Percentiles rank a stretch among this genome's conserved stretches.
These are phyloP conservation scores for Pichia membranifaciens DNA, from an alignment of 805 yeast species.

Conservation along the genomic window DNA sequence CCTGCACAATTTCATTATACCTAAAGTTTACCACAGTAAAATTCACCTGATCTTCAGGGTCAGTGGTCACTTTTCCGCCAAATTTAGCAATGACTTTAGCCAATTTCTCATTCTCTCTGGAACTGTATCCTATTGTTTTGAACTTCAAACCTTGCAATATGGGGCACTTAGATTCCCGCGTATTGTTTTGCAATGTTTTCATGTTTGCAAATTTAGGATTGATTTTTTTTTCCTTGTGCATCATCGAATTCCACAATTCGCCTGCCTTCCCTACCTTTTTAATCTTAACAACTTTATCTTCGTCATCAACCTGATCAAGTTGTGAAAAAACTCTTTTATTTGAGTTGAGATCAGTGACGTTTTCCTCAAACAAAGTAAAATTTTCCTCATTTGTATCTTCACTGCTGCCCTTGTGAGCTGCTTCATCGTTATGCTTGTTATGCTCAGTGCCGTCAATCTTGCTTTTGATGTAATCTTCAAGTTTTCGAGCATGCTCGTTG, in stretches of 20 bases:
- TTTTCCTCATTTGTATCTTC: not conserved
- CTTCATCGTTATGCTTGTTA: not conserved
- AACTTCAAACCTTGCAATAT: slow-evolving; percentile 20
- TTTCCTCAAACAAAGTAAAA: not conserved
- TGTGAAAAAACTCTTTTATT: not conserved
- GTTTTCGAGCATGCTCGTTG: slow-evolving; percentile 5
- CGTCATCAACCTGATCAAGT: not conserved
- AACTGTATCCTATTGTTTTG: slow-evolving; percentile 17
- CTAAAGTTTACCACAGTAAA: slow-evolving; percentile 22
- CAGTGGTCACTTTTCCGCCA: slow-evolving; percentile 17
- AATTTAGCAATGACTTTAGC: slow-evolving; percentile 22
- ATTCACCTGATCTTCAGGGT: slow-evolving; percentile 1
- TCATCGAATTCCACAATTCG: slow-evolving; percentile 23
- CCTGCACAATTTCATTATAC: slow-evolving; percentile 1
- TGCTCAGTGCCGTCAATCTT: not conserved
- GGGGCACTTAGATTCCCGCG: slow-evolving; percentile 2
- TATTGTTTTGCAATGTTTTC: not conserved
- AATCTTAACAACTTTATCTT: slow-evolving; percentile 13
- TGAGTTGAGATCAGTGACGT: not conserved
- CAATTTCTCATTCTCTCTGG: slow-evolving; percentile 17
- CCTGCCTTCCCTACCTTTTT: slow-evolving; percentile 2
- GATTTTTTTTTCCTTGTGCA: slow-evolving; percentile 14
- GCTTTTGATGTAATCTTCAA: slow-evolving; percentile 9
- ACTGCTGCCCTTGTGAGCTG: not conserved
- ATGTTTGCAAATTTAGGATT: not conserved